Base-by-base conservation (phyloP, 371 early-diverging fungal species). In the Mortierella sp. region DNA sequence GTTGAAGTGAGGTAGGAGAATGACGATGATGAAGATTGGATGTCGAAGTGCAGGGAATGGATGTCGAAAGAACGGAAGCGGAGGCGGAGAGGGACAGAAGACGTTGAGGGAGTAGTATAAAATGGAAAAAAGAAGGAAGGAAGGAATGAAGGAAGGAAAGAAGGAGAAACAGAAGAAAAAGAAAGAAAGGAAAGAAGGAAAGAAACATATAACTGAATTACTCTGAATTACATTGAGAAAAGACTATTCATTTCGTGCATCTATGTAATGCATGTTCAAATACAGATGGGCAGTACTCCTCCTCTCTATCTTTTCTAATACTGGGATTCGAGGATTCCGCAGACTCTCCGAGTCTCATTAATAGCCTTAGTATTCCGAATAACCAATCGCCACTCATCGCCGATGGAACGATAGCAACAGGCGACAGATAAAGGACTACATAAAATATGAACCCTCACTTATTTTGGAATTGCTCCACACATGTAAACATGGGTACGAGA, bases 121-220 rank as follows among this genome's bases (percentile, higher is more conserved):
- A 3, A 49, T 28, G 31, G 26, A 31, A 22, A 19, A 43, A n/a
- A 40, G 42, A 13, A 22, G 26, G 45, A 42, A 37, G 61, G 26
- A 45, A 43, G 34, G 43, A 57, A 51, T 22, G 19, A 53, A 58
- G 37, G 59, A 58, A 64, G n/a, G 57, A 56, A 43, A 9, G 22
- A 34, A 47, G 26, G 59, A 58, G 34, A 26, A 22, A 32, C 34
- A 37, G 55, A 53, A 60, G 12, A 31, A 59, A 43, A 54, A 40
- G 42, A 13, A 43, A 9, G 32, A 32, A 54, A 53, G 43, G 28
- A 56, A 43, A 4, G 47, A 47, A 47, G 43, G 28, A 56, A 43
- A 4, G 47, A 47, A 47, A 47, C 47, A 47, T 47, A 47, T 47
- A n/a, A 47, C 40, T 9, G 13, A 40, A 40, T 40, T 40, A 9